Conservation (phyloP, 352 stramenopile genomes). For the Paralagenidium karlingii region DNA sequence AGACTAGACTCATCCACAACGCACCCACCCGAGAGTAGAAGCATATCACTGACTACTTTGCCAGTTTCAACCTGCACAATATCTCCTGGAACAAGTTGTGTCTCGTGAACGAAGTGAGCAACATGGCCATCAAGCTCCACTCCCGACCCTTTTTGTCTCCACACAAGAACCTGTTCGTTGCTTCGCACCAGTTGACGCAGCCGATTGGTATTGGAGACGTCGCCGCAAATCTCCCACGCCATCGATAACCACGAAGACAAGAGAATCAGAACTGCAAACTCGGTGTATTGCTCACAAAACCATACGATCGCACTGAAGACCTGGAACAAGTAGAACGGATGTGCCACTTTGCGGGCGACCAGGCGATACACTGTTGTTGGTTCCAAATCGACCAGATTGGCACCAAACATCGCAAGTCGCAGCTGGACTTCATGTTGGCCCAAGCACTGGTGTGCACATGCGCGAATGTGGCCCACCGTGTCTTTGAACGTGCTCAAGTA, state of each 20-base stretch:
- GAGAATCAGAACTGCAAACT: slow-evolving; percentile 31
- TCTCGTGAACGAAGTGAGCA: no score
- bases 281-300: slow-evolving; percentile 25
- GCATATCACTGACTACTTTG: slow-evolving; percentile 18
- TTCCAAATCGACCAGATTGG: slow-evolving; percentile 29
- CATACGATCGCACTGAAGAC: slow-evolving; percentile 35
- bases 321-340: slow-evolving; percentile 55
- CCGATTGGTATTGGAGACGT: slow-evolving; percentile 26
- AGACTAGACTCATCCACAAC: slow-evolving; percentile 29
- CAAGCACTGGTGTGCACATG: slow-evolving; percentile 15
- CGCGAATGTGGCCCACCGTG: slow-evolving; percentile 8
- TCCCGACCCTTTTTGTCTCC: slow-evolving; percentile 8
- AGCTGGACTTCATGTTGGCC: slow-evolving; percentile 3
- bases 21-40: slow-evolving; percentile 25
- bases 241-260: slow-evolving; percentile 21
- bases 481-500: slow-evolving; percentile 25
- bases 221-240: slow-evolving; percentile 31
- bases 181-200: slow-evolving; percentile 25
- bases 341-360: slow-evolving; percentile 37
- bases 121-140: no score
- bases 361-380: slow-evolving; percentile 16
- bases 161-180: slow-evolving; percentile 16
- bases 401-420: slow-evolving; percentile 21
- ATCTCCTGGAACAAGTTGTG: slow-evolving; percentile 31
- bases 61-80: slow-evolving; percentile 20